These are phyloP conservation scores for Candida germanica DNA, from an alignment of 805 yeast species.

Conservation along the genomic window DNA sequence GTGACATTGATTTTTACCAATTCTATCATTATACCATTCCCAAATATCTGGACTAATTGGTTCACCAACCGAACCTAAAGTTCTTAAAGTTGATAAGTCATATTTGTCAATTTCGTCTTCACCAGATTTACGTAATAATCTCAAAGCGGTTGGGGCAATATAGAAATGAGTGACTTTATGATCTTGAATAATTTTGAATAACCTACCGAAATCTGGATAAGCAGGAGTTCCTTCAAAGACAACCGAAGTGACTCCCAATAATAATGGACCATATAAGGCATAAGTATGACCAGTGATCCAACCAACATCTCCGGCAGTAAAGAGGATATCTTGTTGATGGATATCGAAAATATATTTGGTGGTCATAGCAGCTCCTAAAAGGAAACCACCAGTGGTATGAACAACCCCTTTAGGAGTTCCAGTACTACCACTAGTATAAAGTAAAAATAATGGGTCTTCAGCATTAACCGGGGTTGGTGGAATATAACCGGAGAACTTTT, in stretches of 20 bases:
- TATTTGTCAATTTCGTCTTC: slow-evolving; percentile 56
- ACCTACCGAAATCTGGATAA: slow-evolving; percentile 75
- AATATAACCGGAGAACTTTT: slow-evolving; percentile 61
- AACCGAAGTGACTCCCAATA: slow-evolving; percentile 72
- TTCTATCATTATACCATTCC: slow-evolving; percentile 78
- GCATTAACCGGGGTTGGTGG: slow-evolving; percentile 74
- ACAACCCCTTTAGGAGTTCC: slow-evolving; percentile 88
- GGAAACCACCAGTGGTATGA: slow-evolving; percentile 77
- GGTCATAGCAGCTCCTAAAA: slow-evolving; percentile 69
- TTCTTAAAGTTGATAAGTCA: slow-evolving; percentile 63
- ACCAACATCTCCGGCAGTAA: slow-evolving; percentile 89
- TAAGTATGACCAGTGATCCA: slow-evolving; percentile 91
- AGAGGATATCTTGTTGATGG: slow-evolving; percentile 68
- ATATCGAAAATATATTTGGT: slow-evolving; percentile 76
- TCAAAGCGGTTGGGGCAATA: slow-evolving; percentile 81
- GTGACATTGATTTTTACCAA: slow-evolving; percentile 69
- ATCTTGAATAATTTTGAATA: slow-evolving; percentile 73
- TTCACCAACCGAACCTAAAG: slow-evolving; percentile 81
- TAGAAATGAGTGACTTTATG: slow-evolving; percentile 75
- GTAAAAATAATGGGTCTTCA: slow-evolving; percentile 79
- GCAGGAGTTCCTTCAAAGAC: slow-evolving; percentile 89
- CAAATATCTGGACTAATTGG: slow-evolving; percentile 84
- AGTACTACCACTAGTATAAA: slow-evolving; percentile 84
- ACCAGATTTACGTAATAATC: slow-evolving; percentile 75
- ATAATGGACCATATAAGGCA: slow-evolving; percentile 77